Conservation (phyloP, 2,329 filamentous ascomycete genomes). For the Claviceps citrina region DNA sequence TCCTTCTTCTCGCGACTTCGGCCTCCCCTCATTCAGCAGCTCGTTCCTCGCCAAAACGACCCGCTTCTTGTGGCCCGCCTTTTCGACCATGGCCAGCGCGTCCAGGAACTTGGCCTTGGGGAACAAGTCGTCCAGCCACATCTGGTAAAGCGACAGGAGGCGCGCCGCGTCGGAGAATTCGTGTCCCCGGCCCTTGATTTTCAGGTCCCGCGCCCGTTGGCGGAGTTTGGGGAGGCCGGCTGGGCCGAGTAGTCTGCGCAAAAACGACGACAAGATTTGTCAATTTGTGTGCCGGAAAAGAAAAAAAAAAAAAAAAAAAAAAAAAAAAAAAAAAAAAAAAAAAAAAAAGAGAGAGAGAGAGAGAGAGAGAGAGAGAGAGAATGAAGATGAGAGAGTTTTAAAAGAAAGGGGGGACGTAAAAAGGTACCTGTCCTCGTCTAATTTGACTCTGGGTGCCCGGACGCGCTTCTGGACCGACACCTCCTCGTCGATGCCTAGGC, state of each 20-base stretch:
- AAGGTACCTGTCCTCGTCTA: slow-evolving; percentile 63
- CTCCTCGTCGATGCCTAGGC: slow-evolving; percentile 72
- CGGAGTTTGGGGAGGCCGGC: slow-evolving; percentile 73
- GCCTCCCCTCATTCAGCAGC: slow-evolving; percentile 69
- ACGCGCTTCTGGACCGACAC: slow-evolving; percentile 67
- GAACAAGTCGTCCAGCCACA: slow-evolving; percentile 94
- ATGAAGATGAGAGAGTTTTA: background rate
- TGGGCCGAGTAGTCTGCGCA: slow-evolving; percentile 58
- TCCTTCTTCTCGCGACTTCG: slow-evolving; percentile 24
- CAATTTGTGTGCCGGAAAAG: background rate
- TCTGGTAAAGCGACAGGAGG: slow-evolving; percentile 78
- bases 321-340: background rate
- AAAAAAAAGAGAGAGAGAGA: background rate
- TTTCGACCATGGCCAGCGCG: slow-evolving; percentile 79
- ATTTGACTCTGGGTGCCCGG: slow-evolving; percentile 58
- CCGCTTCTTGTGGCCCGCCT: slow-evolving; percentile 70
- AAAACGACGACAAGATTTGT: too few species aligned
- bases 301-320: background rate
- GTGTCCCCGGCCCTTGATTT: slow-evolving; percentile 84
- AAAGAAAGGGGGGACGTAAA: too few species aligned
- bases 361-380: background rate
- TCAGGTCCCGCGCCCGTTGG: slow-evolving; percentile 53
- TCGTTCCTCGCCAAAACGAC: slow-evolving; percentile 60
- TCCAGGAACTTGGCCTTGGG: slow-evolving; percentile 90
- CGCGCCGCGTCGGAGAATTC: slow-evolving; percentile 80